These are phyloP conservation scores for Sanghuangporus sanghuang DNA, from an alignment of 1,284 basidiomycete species.

Conservation along the genomic window DNA sequence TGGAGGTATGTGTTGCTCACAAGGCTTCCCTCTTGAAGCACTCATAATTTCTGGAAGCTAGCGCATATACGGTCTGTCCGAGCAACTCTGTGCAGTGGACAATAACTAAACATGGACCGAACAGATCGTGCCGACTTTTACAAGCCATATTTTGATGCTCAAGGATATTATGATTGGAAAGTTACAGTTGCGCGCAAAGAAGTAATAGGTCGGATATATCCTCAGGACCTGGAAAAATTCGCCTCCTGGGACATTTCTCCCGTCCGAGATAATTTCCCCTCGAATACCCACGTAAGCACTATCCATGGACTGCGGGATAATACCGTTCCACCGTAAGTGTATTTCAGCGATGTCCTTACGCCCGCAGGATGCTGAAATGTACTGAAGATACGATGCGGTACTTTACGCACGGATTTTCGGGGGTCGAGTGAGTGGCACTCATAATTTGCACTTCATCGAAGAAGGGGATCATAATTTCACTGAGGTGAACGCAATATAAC, in stretches of 20 bases:
- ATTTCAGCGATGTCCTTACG: neutral
- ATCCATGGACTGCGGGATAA: slow-evolving; percentile 63
- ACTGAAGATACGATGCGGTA: slow-evolving; percentile 59
- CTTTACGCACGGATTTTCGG: slow-evolving; percentile 61
- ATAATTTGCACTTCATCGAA: slow-evolving; percentile 61
- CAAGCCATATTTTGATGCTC: slow-evolving; percentile 42
- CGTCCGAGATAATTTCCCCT: slow-evolving; percentile 62
- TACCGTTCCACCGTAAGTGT: slow-evolving; percentile 60
- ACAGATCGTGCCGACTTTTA: slow-evolving; percentile 34
- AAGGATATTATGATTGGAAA: slow-evolving; percentile 55
- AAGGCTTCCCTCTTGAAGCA: neutral
- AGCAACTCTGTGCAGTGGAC: neutral
- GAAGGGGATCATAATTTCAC: slow-evolving; percentile 72
- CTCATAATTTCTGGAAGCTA: slow-evolving; percentile 22
- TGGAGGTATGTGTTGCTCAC: slow-evolving; percentile 47
- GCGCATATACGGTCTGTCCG: slow-evolving; percentile 40
- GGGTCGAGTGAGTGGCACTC: slow-evolving; percentile 55
- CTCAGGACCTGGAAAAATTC: slow-evolving; percentile 54
- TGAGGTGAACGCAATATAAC: slow-evolving; percentile 32
- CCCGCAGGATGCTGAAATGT: slow-evolving; percentile 5
- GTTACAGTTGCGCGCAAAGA: slow-evolving; percentile 56
- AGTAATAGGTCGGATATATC: slow-evolving; percentile 45
- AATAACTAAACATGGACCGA: neutral
- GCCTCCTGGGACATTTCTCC: slow-evolving; percentile 56
- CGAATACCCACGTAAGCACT: slow-evolving; percentile 53